Base-by-base conservation (phyloP, 805 yeast species). In the Priceomyces melissophilus region DNA sequence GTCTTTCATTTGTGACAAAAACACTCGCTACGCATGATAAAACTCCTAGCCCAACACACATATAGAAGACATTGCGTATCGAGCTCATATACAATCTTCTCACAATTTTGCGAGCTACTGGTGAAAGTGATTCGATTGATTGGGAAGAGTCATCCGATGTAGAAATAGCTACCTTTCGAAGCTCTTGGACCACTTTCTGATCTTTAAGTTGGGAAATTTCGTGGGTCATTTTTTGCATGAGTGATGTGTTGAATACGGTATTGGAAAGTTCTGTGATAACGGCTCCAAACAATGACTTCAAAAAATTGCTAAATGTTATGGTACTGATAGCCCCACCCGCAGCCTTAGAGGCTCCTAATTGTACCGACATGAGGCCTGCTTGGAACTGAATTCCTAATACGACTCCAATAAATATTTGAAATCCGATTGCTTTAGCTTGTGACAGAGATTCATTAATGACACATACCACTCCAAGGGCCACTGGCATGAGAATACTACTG, bases 351-450 rank as follows among this genome's bases (percentile, higher is more conserved):
- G 78, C 76, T 16, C 65, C 57, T 8, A 77, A 53, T 48, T 78
- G 80, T 2, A 74, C 65, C 2, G 71, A 53, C 27, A 75, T 51
- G 36, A 74, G 59, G 11, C 66, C 48, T 1, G 76, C 60, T 52
- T 76, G 82, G 51, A 75, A 57, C 39, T 58, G 61, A n/a, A 73
- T 27, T 2, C 84, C 84, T 30, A 68, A 54, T 1, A 73, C 65
- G 4, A 70, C 57, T 16, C 84, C 84, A 10, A 61, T 51, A 4
- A 73, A 49, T 17, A 76, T 69, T 41, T 73, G 65, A 28, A 65
- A 59, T 0, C 80, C 77, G 38, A 77, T 66, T 43, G 69, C 63
- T 23, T 53, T 39, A 1, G 69, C 50, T 3, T 48, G 41, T 4
- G 60, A 42, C 2, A 79, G 61, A 29, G 70, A 58, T 9, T 55